Percentiles rank a stretch among this genome's conserved stretches.
These are phyloP conservation scores for Podosphaera xanthii DNA, from an alignment of 2,329 filamentous ascomycete genomes.

Conservation along the genomic window DNA sequence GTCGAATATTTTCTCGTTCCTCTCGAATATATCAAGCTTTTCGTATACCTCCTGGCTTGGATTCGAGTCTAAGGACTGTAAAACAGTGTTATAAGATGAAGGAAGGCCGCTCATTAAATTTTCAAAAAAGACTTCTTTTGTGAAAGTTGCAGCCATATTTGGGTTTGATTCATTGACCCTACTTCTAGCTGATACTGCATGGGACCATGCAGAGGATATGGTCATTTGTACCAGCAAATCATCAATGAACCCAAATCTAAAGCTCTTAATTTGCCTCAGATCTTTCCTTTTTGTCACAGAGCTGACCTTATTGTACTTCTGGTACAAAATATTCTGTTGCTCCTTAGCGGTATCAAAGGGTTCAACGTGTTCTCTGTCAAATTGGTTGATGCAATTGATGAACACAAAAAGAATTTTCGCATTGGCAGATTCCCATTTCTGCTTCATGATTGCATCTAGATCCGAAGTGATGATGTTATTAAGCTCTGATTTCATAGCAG, in stretches of 20 bases:
- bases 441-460: not conserved
- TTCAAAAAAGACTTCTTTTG: not conserved
- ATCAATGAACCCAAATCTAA: not conserved
- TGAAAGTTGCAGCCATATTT: not conserved
- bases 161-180: not conserved
- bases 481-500: not conserved
- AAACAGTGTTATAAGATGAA: not conserved
- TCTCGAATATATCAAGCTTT: too few relatives aligned
- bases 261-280: not conserved
- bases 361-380: not conserved
- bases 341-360: not conserved
- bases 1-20: not conserved
- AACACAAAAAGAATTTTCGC: not conserved
- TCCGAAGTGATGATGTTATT: not conserved
- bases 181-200: not conserved
- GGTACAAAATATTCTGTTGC: not conserved
- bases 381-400: too few relatives aligned
- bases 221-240: not conserved
- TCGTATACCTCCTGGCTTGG: too few relatives aligned
- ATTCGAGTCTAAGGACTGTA: too few relatives aligned
- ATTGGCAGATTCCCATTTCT: not conserved
- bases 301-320: not conserved
- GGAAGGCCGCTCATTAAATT: not conserved
- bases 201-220: not conserved
- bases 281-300: not conserved